Percentiles rank a stretch among this genome's conserved stretches.
Evolutionary conservation across 257 asterid genomes (phyloP).

Genomic region (Lycium barbarum): DNA sequence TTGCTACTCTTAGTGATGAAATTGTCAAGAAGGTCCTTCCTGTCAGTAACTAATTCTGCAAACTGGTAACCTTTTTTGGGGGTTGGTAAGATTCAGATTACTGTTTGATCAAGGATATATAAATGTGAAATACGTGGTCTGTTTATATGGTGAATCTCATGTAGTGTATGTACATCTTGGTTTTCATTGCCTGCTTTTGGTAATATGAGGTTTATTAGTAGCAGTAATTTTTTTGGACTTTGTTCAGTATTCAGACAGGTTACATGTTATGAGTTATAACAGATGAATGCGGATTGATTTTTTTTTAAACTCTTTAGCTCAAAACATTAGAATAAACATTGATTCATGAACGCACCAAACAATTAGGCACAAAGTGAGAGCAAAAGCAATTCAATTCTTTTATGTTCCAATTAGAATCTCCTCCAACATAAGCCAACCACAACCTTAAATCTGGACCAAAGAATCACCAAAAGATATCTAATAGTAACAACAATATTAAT

Average conservation of each 20-base stretch:
- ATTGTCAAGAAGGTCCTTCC: conserved; percentile 96
- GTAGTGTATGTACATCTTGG: too few relatives aligned
- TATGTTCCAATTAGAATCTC: conserved; percentile 19
- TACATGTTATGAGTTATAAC: too few relatives aligned
- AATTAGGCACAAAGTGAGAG: neutral
- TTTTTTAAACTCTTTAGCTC: too few relatives aligned
- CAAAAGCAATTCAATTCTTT: conserved; percentile 27
- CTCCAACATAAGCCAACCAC: conserved; percentile 38
- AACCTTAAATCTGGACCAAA: conserved; percentile 39
- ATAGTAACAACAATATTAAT: neutral
- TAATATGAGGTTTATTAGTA: too few relatives aligned
- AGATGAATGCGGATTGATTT: too few relatives aligned
- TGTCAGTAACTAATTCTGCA: conserved; percentile 39
- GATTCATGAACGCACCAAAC: neutral
- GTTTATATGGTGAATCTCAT: neutral
- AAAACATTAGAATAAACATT: too few relatives aligned
- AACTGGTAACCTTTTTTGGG: neutral
- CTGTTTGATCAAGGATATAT: neutral
- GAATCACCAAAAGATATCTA: conserved; percentile 27
- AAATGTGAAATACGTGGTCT: neutral
- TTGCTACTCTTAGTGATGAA: conserved; percentile 75
- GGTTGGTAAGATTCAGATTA: neutral
- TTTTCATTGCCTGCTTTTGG: too few relatives aligned
- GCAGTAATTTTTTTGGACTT: too few relatives aligned
- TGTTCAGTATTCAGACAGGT: too few relatives aligned